phyloP scores from a whole-genome alignment of 1,284 basidiomycete species.

The Fomitopsis schrenkii region DNA sequence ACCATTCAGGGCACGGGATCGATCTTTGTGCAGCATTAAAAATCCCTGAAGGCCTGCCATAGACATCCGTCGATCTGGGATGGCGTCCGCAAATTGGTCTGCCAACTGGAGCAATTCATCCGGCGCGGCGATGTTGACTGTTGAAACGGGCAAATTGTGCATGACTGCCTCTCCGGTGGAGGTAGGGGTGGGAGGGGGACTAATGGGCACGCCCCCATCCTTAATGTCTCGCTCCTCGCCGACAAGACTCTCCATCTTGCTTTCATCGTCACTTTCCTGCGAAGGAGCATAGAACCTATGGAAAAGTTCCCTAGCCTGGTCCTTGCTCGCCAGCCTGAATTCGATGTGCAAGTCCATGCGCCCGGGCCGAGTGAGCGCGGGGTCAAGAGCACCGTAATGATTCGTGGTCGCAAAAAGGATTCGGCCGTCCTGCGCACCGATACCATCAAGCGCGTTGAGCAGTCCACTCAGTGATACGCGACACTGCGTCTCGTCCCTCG shows the following conservation, averaged over 20 bases:
- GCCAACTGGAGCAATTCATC: conserved; percentile 43
- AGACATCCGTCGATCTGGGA: conserved; percentile 65
- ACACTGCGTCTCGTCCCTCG: conserved; percentile 18
- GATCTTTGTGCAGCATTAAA: conserved; percentile 67
- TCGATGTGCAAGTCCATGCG: conserved; percentile 78
- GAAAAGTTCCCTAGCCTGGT: conserved; percentile 63
- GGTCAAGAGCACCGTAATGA: conserved; percentile 60
- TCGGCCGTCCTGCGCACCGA: conserved; percentile 72
- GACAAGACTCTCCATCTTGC: background rate
- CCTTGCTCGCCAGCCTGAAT: conserved; percentile 64
- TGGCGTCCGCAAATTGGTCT: conserved; percentile 46
- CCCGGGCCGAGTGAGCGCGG: conserved; percentile 73
- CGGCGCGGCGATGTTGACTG: conserved; percentile 13
- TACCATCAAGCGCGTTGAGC: conserved; percentile 72
- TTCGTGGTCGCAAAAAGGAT: conserved; percentile 78
- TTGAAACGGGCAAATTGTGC: background rate
- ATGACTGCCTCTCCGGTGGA: background rate
- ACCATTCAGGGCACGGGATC: conserved; percentile 48
- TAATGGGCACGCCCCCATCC: too few species aligned
- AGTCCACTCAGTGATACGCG: conserved; percentile 66
- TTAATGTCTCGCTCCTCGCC: background rate
- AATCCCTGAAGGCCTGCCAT: conserved; percentile 76
- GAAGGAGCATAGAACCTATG: conserved; percentile 59
- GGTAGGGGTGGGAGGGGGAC: too few species aligned
- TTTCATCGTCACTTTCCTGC: background rate